phyloP scores from a whole-genome alignment of 2,329 filamentous ascomycete species.

The Trichophaea hybrida region DNA sequence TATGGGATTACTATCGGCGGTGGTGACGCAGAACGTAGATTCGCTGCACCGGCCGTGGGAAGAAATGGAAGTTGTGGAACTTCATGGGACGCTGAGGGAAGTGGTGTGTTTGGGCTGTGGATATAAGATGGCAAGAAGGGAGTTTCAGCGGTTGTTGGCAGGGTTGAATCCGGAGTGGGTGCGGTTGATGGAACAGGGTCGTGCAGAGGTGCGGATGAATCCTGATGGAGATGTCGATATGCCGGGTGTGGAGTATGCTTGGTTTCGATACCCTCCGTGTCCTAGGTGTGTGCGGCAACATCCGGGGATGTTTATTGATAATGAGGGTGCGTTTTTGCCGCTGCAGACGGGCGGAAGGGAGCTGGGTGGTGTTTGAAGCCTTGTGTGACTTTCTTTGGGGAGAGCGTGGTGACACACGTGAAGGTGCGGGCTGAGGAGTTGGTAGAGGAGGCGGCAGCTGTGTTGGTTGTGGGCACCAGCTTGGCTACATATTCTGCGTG shows the following conservation, averaged over 20 bases:
- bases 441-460: constrained; percentile 57
- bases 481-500: constrained; percentile 92
- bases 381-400: constrained; percentile 91
- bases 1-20: constrained; percentile 49
- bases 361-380: constrained; percentile 81
- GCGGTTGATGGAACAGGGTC: constrained; percentile 51
- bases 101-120: constrained; percentile 69
- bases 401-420: constrained; percentile 56
- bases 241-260: constrained; percentile 71
- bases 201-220: constrained; percentile 52
- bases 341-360: constrained; percentile 45
- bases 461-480: constrained; percentile 76
- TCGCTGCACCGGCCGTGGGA: constrained; percentile 54
- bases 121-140: constrained; percentile 52
- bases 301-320: constrained; percentile 48
- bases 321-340: constrained; percentile 49
- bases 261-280: constrained; percentile 82
- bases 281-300: constrained; percentile 47
- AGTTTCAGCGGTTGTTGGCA: constrained; percentile 63
- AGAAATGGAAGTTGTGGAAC: constrained; percentile 42
- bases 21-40: constrained; percentile 95
- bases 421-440: constrained; percentile 66
- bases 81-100: constrained; percentile 79
- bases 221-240: constrained; percentile 91
- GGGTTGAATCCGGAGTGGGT: constrained; percentile 77